These are phyloP conservation scores for Beta vulgaris DNA, from an alignment of 148 eudicot species.

Conservation along the genomic window DNA sequence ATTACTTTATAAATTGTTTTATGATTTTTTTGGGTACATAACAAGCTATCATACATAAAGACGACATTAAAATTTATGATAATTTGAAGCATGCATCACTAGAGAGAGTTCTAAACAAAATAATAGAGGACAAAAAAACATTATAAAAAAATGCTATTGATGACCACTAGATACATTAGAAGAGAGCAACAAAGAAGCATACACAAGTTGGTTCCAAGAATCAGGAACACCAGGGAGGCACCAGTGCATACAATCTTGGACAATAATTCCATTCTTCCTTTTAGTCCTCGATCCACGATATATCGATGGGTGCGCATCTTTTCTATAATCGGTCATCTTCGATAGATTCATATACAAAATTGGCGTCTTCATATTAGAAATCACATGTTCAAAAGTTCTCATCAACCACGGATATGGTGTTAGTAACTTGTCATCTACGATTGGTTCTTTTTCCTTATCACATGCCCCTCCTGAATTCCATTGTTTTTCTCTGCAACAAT, in stretches of 20 bases:
- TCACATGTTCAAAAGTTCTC: constrained; percentile 39
- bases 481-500: constrained; percentile 43
- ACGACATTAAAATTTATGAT: no score
- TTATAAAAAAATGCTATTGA: no score
- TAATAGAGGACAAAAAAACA: no score
- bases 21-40: no score
- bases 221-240: constrained; percentile 61
- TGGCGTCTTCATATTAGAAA: constrained; percentile 43
- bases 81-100: no score
- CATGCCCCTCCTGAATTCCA: constrained; percentile 70
- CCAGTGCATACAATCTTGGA: constrained; percentile 57
- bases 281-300: constrained; percentile 26
- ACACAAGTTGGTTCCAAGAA: constrained; percentile 53
- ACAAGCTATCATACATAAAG: no score
- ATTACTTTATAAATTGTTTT: no score
- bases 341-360: constrained; percentile 52
- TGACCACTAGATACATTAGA: constrained; percentile 11
- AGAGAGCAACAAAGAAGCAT: constrained; percentile 31
- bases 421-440: constrained; percentile 38
- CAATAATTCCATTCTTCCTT: constrained; percentile 13
- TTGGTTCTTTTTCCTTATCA: constrained; percentile 44
- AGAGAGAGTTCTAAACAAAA: no score
- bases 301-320: constrained; percentile 72
- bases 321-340: constrained; percentile 57
- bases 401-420: constrained; percentile 52